Evolutionary conservation across 2,329 filamentous ascomycete species (phyloP).

Genomic region (Drechmeria coniospora): DNA sequence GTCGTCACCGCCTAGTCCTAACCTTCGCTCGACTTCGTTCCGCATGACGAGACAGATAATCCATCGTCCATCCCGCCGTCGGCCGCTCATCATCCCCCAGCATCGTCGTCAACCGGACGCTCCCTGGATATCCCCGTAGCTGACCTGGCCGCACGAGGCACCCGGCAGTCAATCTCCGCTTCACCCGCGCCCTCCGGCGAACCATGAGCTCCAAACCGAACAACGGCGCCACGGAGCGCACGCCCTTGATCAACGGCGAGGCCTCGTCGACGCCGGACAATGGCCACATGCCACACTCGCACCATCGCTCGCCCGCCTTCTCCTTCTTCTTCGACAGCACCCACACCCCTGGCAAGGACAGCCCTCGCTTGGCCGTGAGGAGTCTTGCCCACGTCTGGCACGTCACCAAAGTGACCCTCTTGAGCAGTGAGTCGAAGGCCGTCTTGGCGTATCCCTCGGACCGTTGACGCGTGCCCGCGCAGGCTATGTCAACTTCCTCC

Average conservation of each 20-base stretch:
- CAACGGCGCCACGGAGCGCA: constrained; percentile 19
- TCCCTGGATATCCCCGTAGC: constrained; percentile 7
- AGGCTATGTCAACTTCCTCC: constrained; percentile 53
- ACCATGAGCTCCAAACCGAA: constrained; percentile 17
- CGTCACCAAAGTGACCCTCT: constrained; percentile 38
- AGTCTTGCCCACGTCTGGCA: constrained; percentile 36
- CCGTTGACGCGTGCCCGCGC: background rate
- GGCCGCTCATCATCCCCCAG: background rate
- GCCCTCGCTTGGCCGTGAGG: constrained; percentile 27
- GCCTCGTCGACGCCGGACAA: constrained; percentile 10
- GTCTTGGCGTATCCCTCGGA: background rate
- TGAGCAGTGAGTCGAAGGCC: constrained; percentile 36
- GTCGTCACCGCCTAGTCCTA: too few relatives aligned
- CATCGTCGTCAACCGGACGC: background rate
- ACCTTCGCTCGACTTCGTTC: too few relatives aligned
- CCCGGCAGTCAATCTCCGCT: constrained; percentile 6
- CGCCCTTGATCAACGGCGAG: constrained; percentile 26
- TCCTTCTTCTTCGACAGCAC: constrained; percentile 33
- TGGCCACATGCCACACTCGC: constrained; percentile 8
- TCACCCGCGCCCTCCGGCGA: constrained; percentile 12
- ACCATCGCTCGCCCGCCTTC: constrained; percentile 10
- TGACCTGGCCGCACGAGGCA: constrained; percentile 8
- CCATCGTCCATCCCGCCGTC: too few relatives aligned
- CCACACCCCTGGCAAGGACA: constrained; percentile 36
- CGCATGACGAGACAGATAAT: too few relatives aligned